Evolutionary conservation across 441 rosid species (phyloP).

Genomic region (Gossypium lobatum): DNA sequence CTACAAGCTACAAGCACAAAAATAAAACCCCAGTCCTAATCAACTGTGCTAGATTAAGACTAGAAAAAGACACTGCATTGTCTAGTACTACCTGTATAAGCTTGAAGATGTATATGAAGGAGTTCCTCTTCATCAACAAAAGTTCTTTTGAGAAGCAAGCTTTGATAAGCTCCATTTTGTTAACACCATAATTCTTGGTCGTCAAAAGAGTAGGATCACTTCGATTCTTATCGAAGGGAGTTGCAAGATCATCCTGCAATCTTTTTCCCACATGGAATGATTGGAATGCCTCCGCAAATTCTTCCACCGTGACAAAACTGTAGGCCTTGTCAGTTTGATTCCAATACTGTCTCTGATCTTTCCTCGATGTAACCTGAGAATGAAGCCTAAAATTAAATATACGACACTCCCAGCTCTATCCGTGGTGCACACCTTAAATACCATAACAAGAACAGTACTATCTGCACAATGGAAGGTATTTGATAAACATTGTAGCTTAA

Average conservation of each 20-base stretch:
- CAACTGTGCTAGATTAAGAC: background rate
- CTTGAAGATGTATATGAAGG: slow-evolving; percentile 34
- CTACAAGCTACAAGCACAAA: slow-evolving; percentile 22
- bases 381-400: background rate
- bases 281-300: slow-evolving; percentile 39
- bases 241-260: slow-evolving; percentile 29
- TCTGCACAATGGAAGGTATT: background rate
- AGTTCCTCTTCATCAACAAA: slow-evolving; percentile 41
- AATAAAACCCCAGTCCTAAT: background rate
- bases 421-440: background rate
- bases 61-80: background rate
- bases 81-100: slow-evolving; percentile 24
- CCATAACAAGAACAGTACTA: background rate
- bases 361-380: slow-evolving; percentile 45
- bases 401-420: background rate
- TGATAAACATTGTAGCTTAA: background rate
- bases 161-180: slow-evolving; percentile 34
- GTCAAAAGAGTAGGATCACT: slow-evolving; percentile 40
- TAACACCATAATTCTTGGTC: slow-evolving; percentile 36
- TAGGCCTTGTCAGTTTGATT: slow-evolving; percentile 26
- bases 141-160: slow-evolving; percentile 32
- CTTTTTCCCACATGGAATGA: slow-evolving; percentile 30
- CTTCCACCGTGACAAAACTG: slow-evolving; percentile 30
- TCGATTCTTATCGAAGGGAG: slow-evolving; percentile 30
- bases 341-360: slow-evolving; percentile 63